These are phyloP conservation scores for Ceriops tagal DNA, from an alignment of 345 rosid species.

Conservation along the genomic window DNA sequence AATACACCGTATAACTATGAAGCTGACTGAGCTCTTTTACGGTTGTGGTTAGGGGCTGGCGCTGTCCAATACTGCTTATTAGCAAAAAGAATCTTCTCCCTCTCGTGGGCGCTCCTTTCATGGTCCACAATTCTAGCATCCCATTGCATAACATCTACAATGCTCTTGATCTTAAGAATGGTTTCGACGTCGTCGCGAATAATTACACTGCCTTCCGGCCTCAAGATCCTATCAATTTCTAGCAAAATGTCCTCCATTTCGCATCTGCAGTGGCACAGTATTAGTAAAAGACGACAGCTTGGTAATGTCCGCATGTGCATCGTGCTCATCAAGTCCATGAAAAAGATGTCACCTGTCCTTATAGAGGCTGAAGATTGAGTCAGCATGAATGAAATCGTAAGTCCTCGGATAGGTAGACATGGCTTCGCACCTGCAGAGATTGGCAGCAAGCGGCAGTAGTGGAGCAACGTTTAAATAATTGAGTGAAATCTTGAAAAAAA, in stretches of 20 bases:
- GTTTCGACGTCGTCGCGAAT: conserved; percentile 85
- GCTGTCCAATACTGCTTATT: conserved; percentile 77
- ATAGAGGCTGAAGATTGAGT: conserved; percentile 68
- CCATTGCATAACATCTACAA: conserved; percentile 69
- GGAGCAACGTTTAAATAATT: neutral
- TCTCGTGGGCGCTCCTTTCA: conserved; percentile 63
- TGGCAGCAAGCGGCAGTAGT: neutral
- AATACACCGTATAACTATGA: neutral
- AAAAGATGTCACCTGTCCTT: conserved; percentile 37
- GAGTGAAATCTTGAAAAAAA: neutral
- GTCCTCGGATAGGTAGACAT: conserved; percentile 99
- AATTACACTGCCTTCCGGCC: conserved; percentile 82
- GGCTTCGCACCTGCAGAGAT: conserved; percentile 58
- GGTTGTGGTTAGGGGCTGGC: conserved; percentile 22
- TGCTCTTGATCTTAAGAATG: conserved; percentile 54
- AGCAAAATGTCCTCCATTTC: conserved; percentile 66
- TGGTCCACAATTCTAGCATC: conserved; percentile 74
- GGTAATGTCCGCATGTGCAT: neutral
- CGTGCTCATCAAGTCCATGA: neutral
- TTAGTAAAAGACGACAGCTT: neutral
- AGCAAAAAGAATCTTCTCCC: conserved; percentile 79
- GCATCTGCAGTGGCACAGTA: conserved; percentile 40
- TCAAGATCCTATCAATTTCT: conserved; percentile 83
- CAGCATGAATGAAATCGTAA: conserved; percentile 81
- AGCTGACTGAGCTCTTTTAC: neutral